phyloP scores from a whole-genome alignment of 495 filamentous ascomycete species.

The Hyaloscypha finlandica region DNA sequence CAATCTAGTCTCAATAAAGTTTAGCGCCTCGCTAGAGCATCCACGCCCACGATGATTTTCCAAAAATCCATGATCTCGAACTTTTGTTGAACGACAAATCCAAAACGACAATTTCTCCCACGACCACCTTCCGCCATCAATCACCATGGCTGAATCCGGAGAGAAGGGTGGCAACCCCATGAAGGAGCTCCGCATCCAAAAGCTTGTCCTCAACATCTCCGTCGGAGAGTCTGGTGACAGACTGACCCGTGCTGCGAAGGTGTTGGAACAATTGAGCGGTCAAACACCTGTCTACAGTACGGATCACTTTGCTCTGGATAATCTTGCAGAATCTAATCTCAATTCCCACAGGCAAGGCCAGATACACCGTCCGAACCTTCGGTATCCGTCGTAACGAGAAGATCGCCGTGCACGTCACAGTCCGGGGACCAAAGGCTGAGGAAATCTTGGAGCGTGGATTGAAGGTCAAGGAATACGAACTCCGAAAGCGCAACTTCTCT shows the following conservation, averaged over 20 bases:
- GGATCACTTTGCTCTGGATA: constrained; percentile 27
- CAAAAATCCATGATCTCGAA: constrained; percentile 21
- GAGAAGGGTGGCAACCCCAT: constrained; percentile 94
- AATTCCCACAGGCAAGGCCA: constrained; percentile 81
- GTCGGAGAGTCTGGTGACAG: constrained; percentile 99
- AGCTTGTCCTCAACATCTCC: constrained; percentile 99
- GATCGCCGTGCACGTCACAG: constrained; percentile 99
- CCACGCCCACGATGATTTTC: constrained; percentile 19
- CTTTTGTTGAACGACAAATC: constrained; percentile 16
- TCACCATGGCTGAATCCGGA: constrained; percentile 55
- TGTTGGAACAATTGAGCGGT: constrained; percentile 98
- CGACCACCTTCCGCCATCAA: constrained; percentile 29
- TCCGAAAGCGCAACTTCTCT: constrained; percentile 98
- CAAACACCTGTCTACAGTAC: constrained; percentile 99
- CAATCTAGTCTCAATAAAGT: not conserved
- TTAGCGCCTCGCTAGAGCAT: constrained; percentile 16
- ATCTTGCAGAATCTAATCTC: constrained; percentile 2
- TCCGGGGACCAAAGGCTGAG: constrained; percentile 99
- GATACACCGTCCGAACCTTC: constrained; percentile 99
- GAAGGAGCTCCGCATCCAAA: constrained; percentile 99
- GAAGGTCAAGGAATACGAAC: constrained; percentile 99
- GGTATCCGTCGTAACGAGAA: constrained; percentile 99
- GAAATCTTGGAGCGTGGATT: constrained; percentile 99
- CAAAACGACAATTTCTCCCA: constrained; percentile 28
- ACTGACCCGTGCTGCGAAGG: constrained; percentile 99